These are phyloP conservation scores for Aegilops bicornis DNA, from an alignment of 176 grass and related monocot species.

Conservation along the genomic window DNA sequence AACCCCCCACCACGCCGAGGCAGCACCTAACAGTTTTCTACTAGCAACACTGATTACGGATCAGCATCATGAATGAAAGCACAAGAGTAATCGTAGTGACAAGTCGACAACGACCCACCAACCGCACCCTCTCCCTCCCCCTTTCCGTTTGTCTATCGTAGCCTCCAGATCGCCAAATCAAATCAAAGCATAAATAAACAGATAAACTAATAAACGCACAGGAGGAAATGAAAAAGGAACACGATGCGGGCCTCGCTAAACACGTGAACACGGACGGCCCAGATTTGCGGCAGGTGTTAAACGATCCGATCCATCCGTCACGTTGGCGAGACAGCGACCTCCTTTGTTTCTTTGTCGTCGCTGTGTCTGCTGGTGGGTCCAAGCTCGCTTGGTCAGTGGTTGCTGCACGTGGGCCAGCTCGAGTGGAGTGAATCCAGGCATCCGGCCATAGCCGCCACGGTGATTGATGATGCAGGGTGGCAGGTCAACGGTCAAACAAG, in stretches of 20 bases:
- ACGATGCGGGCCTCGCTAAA: constrained; percentile 17
- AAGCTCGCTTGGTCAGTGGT: neutral
- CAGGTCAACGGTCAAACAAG: constrained; percentile 33
- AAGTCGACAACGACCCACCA: constrained; percentile 4
- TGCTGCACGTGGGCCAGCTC: constrained; percentile 29
- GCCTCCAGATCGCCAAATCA: constrained; percentile 2
- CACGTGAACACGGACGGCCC: constrained; percentile 38
- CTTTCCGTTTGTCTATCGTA: neutral
- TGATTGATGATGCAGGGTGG: neutral
- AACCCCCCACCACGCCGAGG: neutral
- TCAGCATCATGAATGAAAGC: neutral
- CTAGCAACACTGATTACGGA: neutral
- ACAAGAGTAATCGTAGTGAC: neutral
- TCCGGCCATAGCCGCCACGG: neutral
- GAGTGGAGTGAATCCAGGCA: neutral
- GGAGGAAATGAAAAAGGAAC: neutral
- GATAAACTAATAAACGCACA: neutral
- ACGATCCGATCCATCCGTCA: constrained; percentile 22
- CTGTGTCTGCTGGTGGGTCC: neutral
- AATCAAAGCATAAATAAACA: neutral
- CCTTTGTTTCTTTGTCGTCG: neutral
- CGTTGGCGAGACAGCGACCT: neutral
- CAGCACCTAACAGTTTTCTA: neutral
- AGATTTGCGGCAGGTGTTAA: constrained; percentile 41
- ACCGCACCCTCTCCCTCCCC: neutral